Percentiles rank a stretch among this genome's conserved stretches.
Evolutionary conservation across 1,139 yeast species (phyloP).

Genomic region (Wickerhamomyces sp.): DNA sequence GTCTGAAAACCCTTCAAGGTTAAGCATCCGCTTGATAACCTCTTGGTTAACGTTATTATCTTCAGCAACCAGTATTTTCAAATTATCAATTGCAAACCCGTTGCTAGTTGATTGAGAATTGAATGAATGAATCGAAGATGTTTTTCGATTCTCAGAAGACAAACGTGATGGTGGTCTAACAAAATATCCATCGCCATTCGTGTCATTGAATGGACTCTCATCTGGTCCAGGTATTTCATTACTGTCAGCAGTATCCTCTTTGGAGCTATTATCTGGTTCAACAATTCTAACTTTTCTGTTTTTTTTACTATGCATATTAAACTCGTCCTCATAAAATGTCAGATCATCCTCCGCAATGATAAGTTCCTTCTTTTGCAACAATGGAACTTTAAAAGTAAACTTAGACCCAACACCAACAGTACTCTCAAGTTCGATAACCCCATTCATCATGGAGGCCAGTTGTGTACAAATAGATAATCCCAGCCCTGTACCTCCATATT

Average conservation of each 20-base stretch:
- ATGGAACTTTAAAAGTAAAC: constrained; percentile 75
- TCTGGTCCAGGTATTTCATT: not conserved
- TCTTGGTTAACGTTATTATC: constrained; percentile 91
- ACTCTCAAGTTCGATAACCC: constrained; percentile 68
- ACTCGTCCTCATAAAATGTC: constrained; percentile 40
- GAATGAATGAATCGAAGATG: constrained; percentile 18
- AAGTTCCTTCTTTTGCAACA: constrained; percentile 66
- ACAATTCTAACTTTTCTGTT: constrained; percentile 38
- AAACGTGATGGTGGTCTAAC: not conserved
- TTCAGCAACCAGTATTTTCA: constrained; percentile 82
- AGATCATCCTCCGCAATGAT: constrained; percentile 28
- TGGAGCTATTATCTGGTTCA: constrained; percentile 14
- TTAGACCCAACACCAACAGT: constrained; percentile 74
- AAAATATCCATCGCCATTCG: constrained; percentile 12
- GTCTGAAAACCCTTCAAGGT: constrained; percentile 68
- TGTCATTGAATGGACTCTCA: not conserved
- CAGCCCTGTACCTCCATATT: constrained; percentile 93
- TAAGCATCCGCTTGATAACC: constrained; percentile 80
- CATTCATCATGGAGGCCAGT: constrained; percentile 84
- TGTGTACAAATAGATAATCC: constrained; percentile 93
- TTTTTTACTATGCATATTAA: constrained; percentile 36
- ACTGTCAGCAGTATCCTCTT: not conserved
- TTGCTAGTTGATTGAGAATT: constrained; percentile 12
- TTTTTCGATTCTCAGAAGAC: constrained; percentile 37
- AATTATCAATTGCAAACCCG: constrained; percentile 14